Evolutionary conservation across 257 asterid genomes (phyloP), one percentile per base, ranked within the genome.

Genomic region (Buddleja alternifolia): DNA sequence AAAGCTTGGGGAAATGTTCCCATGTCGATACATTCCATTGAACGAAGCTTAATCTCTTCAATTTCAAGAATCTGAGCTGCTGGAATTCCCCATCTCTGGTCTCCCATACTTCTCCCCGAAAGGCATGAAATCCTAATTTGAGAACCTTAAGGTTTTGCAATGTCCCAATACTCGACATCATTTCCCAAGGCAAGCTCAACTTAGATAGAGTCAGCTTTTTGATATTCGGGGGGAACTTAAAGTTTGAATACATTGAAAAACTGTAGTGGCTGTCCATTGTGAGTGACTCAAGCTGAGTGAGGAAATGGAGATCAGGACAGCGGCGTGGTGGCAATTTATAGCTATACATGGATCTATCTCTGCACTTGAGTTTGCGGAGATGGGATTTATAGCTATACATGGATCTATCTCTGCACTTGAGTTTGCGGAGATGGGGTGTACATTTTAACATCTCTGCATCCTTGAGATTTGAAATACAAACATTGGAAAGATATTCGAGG

Each of bases 381-480:
- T 53, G 42, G 44, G 63, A n/a, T n/a, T n/a, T n/a, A n/a, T n/a
- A n/a, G n/a, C n/a, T n/a, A n/a, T n/a, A n/a, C n/a, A n/a, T n/a
- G n/a, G n/a, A n/a, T n/a, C n/a, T n/a, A n/a, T n/a, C n/a, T n/a
- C n/a, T n/a, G 44, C 74, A 66, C 39, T 53, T 65, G 50, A 69
- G 73, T 48, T 34, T 48, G 58, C 39, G 71, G 17, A 76, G 66
- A 52, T 53, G 42, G 44, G 63, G 66, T 46, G 67, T 45, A 44
- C 54, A 29, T 54, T 58, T 72, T 59, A 71, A 40, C 50, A 66
- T 60, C 61, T 71, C 47, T 54, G 66, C 66, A 54, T 71, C 81
- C 11, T 60, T 7, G 1, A 0, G n/a, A 5, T 29, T 39, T 5
- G 14, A 0, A 32, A 76, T 52, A 7, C 4, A 1, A 53, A 66